Evolutionary conservation across 495 filamentous ascomycete species (phyloP).

Genomic region (Podospora appendiculata): DNA sequence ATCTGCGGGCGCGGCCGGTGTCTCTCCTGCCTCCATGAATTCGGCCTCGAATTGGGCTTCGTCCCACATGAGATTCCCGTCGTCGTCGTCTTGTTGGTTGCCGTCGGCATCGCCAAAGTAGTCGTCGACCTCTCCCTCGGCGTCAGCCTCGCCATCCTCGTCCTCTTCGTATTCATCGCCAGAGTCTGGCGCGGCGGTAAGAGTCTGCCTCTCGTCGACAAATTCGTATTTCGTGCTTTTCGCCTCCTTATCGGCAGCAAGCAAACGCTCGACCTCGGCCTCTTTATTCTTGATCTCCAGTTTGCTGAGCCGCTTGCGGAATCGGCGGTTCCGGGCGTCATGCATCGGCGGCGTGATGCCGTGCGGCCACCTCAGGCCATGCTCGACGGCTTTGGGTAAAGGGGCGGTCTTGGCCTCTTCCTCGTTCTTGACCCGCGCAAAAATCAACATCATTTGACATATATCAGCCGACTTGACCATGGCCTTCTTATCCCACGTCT

Average conservation of each 20-base stretch:
- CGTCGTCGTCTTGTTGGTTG: constrained; percentile 29
- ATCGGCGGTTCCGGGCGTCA: constrained; percentile 75
- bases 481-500: constrained; percentile 85
- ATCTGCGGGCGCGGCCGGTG: constrained; percentile 19
- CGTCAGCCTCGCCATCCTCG: constrained; percentile 47
- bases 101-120: constrained; percentile 34
- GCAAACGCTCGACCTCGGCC: constrained; percentile 66
- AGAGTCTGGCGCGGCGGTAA: constrained; percentile 38
- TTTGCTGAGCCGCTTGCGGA: constrained; percentile 73
- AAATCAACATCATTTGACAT: constrained; percentile 87
- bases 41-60: constrained; percentile 34
- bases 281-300: constrained; percentile 86
- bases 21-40: constrained; percentile 21
- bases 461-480: constrained; percentile 94
- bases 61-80: constrained; percentile 7
- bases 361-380: constrained; percentile 76
- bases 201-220: constrained; percentile 53
- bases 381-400: constrained; percentile 56
- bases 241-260: constrained; percentile 60
- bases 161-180: constrained; percentile 53
- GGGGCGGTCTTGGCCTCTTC: constrained; percentile 60
- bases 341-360: constrained; percentile 89
- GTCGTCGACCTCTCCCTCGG: constrained; percentile 50
- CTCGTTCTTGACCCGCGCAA: constrained; percentile 62
- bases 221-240: constrained; percentile 50